Evolutionary conservation across 148 eudicot species (phyloP), one percentile per base, ranked within the genome.

Genomic region (Dysphania ambrosioides): DNA sequence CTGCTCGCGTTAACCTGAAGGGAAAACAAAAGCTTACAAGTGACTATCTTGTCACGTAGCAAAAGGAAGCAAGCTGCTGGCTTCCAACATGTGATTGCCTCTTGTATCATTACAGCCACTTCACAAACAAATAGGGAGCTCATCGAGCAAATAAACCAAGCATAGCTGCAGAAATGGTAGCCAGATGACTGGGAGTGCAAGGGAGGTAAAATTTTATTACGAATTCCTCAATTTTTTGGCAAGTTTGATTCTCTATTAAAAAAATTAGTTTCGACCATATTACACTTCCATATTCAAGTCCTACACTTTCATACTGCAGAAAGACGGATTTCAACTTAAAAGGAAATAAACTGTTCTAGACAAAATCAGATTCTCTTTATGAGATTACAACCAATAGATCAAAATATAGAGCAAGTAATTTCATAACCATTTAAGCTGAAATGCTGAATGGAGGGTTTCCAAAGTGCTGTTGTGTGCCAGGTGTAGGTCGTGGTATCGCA

Each of bases 401-500:
- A 24, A 4, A 29, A 47, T 47, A 15, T 13, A 47, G 6, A 51
- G 63, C 53, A 34, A 34, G 11, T 16, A 38, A n/a, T 41, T 63
- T 79, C 59, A 73, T 56, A 76, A 51, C 66, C 63, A 41, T 55
- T 74, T 51, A 61, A 77, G n/a, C n/a, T n/a, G n/a, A n/a, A n/a
- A n/a, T n/a, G 69, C 78, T 73, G 49, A 75, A 80, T n/a, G 86
- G 66, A 71, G 78, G 41, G 68, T 47, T 74, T 60, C 76, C 79
- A 64, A 81, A 76, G 72, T 79, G 77, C 79, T 63, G 86, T 18
- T 56, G 79, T 31, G 78, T 27, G 21, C 77, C 77, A 23, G 81
- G 82, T 8, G 87, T 59, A 2, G 83, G 69, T 53, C 90, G 83
- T 73, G 93, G 91, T 72, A 83, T 84, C 35, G 97, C 91, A 58